Base-by-base conservation (phyloP, 352 stramenopile species). In the Pythium rhizo-oryzae region DNA sequence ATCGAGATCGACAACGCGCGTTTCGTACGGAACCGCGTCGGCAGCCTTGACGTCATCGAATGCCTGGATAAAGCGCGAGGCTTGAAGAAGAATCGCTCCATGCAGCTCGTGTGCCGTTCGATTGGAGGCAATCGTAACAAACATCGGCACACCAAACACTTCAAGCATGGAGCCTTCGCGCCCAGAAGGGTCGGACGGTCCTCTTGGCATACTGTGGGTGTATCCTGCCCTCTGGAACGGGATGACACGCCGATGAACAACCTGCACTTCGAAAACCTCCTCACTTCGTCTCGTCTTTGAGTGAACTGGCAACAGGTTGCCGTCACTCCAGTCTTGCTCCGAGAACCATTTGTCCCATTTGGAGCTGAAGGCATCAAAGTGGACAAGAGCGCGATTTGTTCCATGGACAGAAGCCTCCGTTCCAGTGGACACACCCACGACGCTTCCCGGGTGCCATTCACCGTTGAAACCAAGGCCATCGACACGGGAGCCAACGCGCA, bases 281-380 rank as follows among this genome's bases (percentile, higher is more conserved):
- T 75, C 82, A 8, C 28, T 62, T 28, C 65, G 54, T 12, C 60
- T 82, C 1, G 77, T 81, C 19, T 72, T 84, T 21, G 75, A 76
- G 30, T 85, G 62, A n/a, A 87, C 59, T 4, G 82, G 79, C 23
- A 78, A 46, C 18, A 93, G 56, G n/a, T 79, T 77, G 30, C 80
- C 73, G 18, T 85, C 69, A 15, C 69, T 67, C 85, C 85, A 93
- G 47, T 93, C 85, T 16, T 67, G 54, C 8, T 56, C 57, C 2
- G 74, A 76, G 60, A 88, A 93, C 85, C 84, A 93, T 43, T 86
- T 89, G 53, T 91, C 81, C 79, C 78, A 92, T 59, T 91, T 92
- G 58, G 70, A 72, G 54, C 78, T 89, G 53, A 88, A 87, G 8
- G 78, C 79, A 57, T 93, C 85, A 39, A 93, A 93, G 51, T 92